Evolutionary conservation across 2,329 filamentous ascomycete species (phyloP).

Genomic region (Diplodia corticola): DNA sequence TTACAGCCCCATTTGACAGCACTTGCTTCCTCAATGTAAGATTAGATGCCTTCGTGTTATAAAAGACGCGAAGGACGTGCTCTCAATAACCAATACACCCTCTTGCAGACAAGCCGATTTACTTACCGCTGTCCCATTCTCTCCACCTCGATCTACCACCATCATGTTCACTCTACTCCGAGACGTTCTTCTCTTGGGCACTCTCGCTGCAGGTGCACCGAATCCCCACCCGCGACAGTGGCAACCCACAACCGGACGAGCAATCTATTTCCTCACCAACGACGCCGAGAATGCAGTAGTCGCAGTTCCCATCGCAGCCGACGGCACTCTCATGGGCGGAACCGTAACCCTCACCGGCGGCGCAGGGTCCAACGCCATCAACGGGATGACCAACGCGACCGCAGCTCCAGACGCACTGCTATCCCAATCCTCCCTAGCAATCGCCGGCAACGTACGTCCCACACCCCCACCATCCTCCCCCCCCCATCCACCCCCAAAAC

Average conservation of each 20-base stretch:
- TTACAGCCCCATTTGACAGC: too few relatives aligned
- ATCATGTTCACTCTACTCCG: neutral
- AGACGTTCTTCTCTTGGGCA: neutral
- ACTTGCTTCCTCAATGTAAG: neutral
- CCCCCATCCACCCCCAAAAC: neutral
- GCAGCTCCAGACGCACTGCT: conserved; percentile 54
- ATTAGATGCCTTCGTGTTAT: neutral
- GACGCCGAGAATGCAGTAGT: conserved; percentile 52
- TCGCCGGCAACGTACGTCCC: conserved; percentile 52
- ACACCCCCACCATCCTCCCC: neutral
- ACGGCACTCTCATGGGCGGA: conserved; percentile 51
- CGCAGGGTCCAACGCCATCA: conserved; percentile 45
- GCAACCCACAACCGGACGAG: conserved; percentile 38
- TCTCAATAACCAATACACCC: neutral
- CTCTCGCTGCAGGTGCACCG: neutral
- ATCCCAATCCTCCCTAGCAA: conserved; percentile 52
- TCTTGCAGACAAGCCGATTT: neutral
- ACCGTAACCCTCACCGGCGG: conserved; percentile 51
- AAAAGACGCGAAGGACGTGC: neutral
- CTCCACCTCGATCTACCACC: too few relatives aligned
- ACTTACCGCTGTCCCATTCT: neutral
- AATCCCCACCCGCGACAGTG: neutral
- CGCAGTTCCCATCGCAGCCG: conserved; percentile 48
- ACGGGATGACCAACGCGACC: conserved; percentile 39
- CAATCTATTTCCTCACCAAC: conserved; percentile 60